These are phyloP conservation scores for Terana coerulea DNA, from an alignment of 768 basidiomycete species.

Conservation along the genomic window DNA sequence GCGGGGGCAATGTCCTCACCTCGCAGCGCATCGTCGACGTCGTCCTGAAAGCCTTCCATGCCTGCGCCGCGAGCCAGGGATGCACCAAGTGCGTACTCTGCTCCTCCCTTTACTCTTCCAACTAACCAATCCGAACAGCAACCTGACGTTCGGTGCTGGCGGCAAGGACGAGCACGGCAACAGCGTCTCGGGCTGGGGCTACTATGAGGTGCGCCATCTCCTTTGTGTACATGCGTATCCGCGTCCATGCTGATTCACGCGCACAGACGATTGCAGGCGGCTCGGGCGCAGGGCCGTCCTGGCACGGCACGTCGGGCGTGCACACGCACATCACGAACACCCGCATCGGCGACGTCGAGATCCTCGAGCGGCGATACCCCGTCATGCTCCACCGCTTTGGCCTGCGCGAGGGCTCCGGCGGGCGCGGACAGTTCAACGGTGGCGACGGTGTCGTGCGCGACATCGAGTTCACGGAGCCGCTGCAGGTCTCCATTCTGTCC, in stretches of 20 bases:
- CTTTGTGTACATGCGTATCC: constrained; percentile 7
- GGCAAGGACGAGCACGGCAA: constrained; percentile 79
- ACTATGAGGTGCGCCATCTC: constrained; percentile 45
- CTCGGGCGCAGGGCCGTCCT: constrained; percentile 82
- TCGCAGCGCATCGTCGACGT: constrained; percentile 95
- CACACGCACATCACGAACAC: constrained; percentile 95
- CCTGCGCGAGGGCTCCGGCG: constrained; percentile 64
- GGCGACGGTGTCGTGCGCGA: constrained; percentile 85
- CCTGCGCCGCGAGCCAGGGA: constrained; percentile 89
- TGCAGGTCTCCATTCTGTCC: constrained; percentile 86
- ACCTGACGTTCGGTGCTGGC: constrained; percentile 84
- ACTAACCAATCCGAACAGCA: constrained; percentile 38
- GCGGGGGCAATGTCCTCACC: constrained; percentile 89
- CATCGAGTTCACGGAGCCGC: constrained; percentile 73
- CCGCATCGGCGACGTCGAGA: constrained; percentile 89
- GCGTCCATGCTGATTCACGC: background rate
- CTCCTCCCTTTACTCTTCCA: background rate
- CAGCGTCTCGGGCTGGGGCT: constrained; percentile 81
- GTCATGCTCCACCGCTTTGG: constrained; percentile 86
- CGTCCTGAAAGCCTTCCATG: constrained; percentile 88
- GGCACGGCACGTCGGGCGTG: constrained; percentile 92
- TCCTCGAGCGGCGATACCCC: constrained; percentile 90
- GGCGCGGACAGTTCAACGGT: constrained; percentile 68
- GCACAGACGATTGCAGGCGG: constrained; percentile 88
- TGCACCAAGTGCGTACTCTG: constrained; percentile 74